A percentile compares a stretch with the other conserved stretches of the same genome.
These are phyloP conservation scores for Calvatia gigantea DNA, from an alignment of 768 basidiomycete species.

Conservation along the genomic window DNA sequence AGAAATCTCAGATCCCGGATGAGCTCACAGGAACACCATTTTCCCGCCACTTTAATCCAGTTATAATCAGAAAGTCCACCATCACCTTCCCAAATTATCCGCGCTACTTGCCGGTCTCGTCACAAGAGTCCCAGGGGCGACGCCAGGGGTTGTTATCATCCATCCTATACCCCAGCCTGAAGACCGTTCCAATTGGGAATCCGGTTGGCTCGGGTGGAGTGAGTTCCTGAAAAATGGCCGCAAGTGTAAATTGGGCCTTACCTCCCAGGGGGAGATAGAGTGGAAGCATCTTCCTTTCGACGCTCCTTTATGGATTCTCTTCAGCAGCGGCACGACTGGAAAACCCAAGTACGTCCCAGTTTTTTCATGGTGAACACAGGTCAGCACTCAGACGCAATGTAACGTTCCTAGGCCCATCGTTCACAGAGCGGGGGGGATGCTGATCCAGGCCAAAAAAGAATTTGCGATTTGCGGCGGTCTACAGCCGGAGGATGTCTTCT, in stretches of 20 bases:
- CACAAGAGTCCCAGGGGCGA: constrained; percentile 24
- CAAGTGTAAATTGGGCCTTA: constrained; percentile 41
- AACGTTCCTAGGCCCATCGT: constrained; percentile 59
- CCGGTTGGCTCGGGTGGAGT: constrained; percentile 53
- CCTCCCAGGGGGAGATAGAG: constrained; percentile 54
- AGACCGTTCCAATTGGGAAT: constrained; percentile 36
- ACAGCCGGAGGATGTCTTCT: constrained; percentile 65
- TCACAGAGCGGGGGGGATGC: constrained; percentile 76
- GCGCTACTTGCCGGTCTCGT: constrained; percentile 51
- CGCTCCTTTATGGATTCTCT: constrained; percentile 83
- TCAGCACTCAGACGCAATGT: background rate
- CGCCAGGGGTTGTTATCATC: constrained; percentile 57
- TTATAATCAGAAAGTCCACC: constrained; percentile 70
- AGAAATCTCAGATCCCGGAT: constrained; percentile 9
- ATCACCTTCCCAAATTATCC: constrained; percentile 62
- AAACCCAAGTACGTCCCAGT: constrained; percentile 50
- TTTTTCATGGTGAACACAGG: constrained; percentile 7
- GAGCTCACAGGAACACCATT: background rate
- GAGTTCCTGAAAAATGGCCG: constrained; percentile 47
- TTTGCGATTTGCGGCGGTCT: constrained; percentile 67
- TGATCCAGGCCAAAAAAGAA: constrained; percentile 71
- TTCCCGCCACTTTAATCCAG: constrained; percentile 30
- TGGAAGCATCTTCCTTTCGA: constrained; percentile 66
- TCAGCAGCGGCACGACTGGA: constrained; percentile 83
- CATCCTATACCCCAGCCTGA: constrained; percentile 35